Percentiles rank a stretch among this genome's conserved stretches.
Evolutionary conservation across 2,329 filamentous ascomycete genomes (phyloP).

Genomic region (Aspergillus chevalieri): DNA sequence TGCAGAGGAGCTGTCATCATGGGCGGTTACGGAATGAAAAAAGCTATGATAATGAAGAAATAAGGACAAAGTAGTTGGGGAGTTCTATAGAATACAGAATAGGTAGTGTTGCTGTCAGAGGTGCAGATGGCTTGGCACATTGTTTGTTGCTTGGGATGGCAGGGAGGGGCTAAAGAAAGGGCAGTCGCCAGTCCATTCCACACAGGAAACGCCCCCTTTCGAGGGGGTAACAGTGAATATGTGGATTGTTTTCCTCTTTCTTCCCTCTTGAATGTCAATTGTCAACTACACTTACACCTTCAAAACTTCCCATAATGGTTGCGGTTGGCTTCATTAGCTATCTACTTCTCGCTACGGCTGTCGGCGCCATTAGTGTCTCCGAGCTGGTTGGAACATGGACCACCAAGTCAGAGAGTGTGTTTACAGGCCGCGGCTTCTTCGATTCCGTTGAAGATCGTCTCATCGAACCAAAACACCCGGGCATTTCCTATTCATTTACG

Average conservation of each 20-base stretch:
- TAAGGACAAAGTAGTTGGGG: too few relatives aligned
- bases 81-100: too few relatives aligned
- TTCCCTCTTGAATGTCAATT: slow-evolving; percentile 1
- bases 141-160: background rate
- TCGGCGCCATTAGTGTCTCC: slow-evolving; percentile 39
- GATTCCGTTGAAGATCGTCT: slow-evolving; percentile 60
- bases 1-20: slow-evolving; percentile 52
- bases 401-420: slow-evolving; percentile 62
- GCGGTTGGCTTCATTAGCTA: slow-evolving; percentile 22
- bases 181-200: background rate
- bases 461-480: slow-evolving; percentile 59
- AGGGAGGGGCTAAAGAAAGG: background rate
- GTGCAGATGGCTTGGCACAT: background rate
- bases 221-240: background rate
- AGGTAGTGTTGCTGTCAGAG: background rate
- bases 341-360: slow-evolving; percentile 27
- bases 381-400: slow-evolving; percentile 65
- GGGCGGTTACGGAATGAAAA: background rate
- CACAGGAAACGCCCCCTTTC: background rate
- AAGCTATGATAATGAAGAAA: background rate
- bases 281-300: too few relatives aligned
- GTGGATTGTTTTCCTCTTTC: slow-evolving; percentile 3
- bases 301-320: slow-evolving; percentile 17
- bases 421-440: slow-evolving; percentile 65
- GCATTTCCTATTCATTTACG: slow-evolving; percentile 70